Percentiles rank a stretch among this genome's conserved stretches.
Conservation (phyloP, 2,329 filamentous ascomycete species). For the Stemphylium beticola region DNA sequence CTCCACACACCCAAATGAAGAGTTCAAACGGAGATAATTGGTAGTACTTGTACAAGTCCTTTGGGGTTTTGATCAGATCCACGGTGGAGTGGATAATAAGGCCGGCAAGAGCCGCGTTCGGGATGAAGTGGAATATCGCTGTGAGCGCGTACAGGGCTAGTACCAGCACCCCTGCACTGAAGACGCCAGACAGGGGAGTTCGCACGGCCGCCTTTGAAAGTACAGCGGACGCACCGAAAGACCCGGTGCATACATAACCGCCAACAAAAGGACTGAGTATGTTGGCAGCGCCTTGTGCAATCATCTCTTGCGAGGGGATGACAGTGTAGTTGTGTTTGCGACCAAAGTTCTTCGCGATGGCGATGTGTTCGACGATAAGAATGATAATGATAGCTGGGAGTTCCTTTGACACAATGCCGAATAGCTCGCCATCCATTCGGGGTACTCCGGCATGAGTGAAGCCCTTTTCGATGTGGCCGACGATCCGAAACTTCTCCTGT, state of each 20-base stretch:
- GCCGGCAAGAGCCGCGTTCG: conserved; percentile 76
- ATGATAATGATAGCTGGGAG: conserved; percentile 87
- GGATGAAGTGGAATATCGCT: conserved; percentile 89
- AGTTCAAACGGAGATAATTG: conserved; percentile 86
- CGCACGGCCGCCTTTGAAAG: conserved; percentile 92
- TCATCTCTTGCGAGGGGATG: conserved; percentile 89
- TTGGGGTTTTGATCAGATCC: conserved; percentile 86
- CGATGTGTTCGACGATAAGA: conserved; percentile 90
- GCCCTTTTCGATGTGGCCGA: conserved; percentile 78
- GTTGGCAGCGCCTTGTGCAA: conserved; percentile 88
- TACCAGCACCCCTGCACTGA: conserved; percentile 81
- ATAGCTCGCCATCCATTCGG: conserved; percentile 66
- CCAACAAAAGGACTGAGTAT: conserved; percentile 86
- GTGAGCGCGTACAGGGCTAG: conserved; percentile 86
- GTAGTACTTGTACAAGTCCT: conserved; percentile 92
- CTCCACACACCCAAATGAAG: conserved; percentile 86
- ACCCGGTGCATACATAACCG: conserved; percentile 87
- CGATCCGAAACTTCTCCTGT: conserved; percentile 67
- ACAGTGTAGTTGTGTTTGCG: conserved; percentile 92
- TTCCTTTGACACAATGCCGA: conserved; percentile 70
- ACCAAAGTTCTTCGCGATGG: conserved; percentile 93
- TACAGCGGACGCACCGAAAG: conserved; percentile 92
- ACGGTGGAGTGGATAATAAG: conserved; percentile 94
- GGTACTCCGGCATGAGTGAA: conserved; percentile 81
- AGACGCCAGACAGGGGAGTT: conserved; percentile 84